Conservation (phyloP, 140 eudicot species). For the Cichorium intybus region DNA sequence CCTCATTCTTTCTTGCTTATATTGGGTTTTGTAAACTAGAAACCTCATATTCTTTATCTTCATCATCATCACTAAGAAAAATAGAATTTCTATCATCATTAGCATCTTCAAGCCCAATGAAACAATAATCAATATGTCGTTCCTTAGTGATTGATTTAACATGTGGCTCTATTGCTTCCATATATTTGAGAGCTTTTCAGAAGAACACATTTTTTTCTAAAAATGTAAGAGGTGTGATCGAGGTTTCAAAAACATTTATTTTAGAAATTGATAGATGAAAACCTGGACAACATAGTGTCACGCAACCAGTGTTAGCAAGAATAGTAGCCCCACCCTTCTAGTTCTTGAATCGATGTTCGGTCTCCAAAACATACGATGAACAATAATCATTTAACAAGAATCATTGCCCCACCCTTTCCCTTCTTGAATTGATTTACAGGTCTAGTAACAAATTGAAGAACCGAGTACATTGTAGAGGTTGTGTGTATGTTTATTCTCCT, state of each 20-base stretch:
- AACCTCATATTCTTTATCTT: constrained; percentile 40
- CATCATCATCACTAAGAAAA: constrained; percentile 43
- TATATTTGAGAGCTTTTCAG: constrained; percentile 62
- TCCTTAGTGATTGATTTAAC: constrained; percentile 58
- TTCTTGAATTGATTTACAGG: no score
- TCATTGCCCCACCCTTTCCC: no score
- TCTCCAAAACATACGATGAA: no score
- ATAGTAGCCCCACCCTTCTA: no score
- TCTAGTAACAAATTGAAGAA: no score
- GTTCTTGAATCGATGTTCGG: no score
- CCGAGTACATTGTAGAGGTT: no score
- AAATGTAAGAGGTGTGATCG: constrained; percentile 22
- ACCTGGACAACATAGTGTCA: constrained; percentile 99
- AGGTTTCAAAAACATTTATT: constrained; percentile 6
- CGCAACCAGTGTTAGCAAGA: constrained; percentile 88
- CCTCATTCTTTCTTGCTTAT: constrained; percentile 52
- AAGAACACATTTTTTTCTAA: constrained; percentile 63
- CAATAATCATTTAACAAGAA: no score
- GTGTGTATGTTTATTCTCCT: no score
- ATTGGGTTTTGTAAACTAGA: constrained; percentile 40
- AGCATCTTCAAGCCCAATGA: constrained; percentile 75
- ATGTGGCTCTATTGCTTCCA: constrained; percentile 83
- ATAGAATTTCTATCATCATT: constrained; percentile 30
- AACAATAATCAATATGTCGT: constrained; percentile 81
- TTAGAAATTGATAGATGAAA: constrained; percentile 15